Evolutionary conservation across 129 eudicot species (phyloP).

Genomic region (Chrysanthemum makinoi): DNA sequence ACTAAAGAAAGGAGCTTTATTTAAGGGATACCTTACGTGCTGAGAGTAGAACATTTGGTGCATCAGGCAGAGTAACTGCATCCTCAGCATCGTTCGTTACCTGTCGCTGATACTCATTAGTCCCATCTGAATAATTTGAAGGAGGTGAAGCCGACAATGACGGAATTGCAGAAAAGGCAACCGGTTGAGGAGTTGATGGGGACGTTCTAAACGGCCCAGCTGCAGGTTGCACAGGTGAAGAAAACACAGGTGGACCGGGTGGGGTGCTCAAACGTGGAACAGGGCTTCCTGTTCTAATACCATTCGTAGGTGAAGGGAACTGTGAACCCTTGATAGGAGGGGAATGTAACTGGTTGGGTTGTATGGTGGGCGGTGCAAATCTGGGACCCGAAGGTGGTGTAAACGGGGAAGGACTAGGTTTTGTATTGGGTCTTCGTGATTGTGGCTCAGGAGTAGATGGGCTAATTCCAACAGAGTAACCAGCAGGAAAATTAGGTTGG

Average conservation of each 20-base stretch:
- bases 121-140: conserved; percentile 59
- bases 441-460: conserved; percentile 43
- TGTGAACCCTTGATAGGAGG: conserved; percentile 49
- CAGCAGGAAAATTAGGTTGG: conserved; percentile 43
- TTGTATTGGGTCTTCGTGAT: conserved; percentile 38
- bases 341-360: conserved; percentile 47
- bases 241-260: conserved; percentile 91
- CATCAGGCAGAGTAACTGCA: conserved; percentile 31
- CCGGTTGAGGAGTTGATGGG: conserved; percentile 90
- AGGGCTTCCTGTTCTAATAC: conserved; percentile 52
- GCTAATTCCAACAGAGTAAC: conserved; percentile 43
- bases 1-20: background rate
- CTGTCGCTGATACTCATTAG: conserved; percentile 52
- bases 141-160: conserved; percentile 67
- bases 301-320: conserved; percentile 50
- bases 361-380: conserved; percentile 46
- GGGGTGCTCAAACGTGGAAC: conserved; percentile 81
- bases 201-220: conserved; percentile 90
- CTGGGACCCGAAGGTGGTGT: conserved; percentile 42
- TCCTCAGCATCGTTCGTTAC: conserved; percentile 49
- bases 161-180: conserved; percentile 55
- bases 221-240: conserved; percentile 86
- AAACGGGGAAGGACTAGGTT: conserved; percentile 45
- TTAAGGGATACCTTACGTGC: conserved; percentile 70
- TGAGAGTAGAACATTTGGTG: conserved; percentile 81